Conservation (phyloP, 371 early-diverging fungal genomes). For the Parasitella parasitica region DNA sequence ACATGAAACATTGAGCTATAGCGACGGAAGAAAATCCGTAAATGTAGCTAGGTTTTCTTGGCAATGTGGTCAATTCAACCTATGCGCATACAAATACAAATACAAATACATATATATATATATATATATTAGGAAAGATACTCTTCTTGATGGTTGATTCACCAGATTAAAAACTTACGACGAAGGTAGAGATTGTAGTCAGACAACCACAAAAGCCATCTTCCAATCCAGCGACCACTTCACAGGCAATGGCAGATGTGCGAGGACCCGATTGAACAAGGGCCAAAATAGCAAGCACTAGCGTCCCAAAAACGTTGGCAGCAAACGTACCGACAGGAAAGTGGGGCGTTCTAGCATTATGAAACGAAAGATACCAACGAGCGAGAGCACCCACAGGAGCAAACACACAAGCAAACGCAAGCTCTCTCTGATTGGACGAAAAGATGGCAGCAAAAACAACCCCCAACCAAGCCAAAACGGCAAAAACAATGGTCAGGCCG, state of each 20-base stretch:
- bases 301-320: constrained; percentile 65
- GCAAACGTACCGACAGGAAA: constrained; percentile 70
- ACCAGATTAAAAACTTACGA: constrained; percentile 29
- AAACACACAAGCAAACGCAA: constrained; percentile 53
- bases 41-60: constrained; percentile 35
- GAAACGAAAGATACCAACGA: constrained; percentile 67
- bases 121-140: too few species aligned
- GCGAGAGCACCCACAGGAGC: constrained; percentile 63
- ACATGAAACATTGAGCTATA: constrained; percentile 49
- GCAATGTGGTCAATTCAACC: constrained; percentile 48
- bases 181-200: constrained; percentile 76
- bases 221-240: constrained; percentile 51
- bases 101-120: too few species aligned
- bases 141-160: not conserved
- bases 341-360: constrained; percentile 34
- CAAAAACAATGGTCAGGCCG: constrained; percentile 16
- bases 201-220: constrained; percentile 77
- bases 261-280: constrained; percentile 36
- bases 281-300: constrained; percentile 53
- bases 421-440: constrained; percentile 26
- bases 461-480: constrained; percentile 40
- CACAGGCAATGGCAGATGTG: constrained; percentile 37
- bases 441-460: constrained; percentile 42
- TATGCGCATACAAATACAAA: constrained; percentile 7
- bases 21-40: constrained; percentile 52